These are phyloP conservation scores for Dryas integrifolia DNA, from an alignment of 331 rosid genomes.

Conservation along the genomic window DNA sequence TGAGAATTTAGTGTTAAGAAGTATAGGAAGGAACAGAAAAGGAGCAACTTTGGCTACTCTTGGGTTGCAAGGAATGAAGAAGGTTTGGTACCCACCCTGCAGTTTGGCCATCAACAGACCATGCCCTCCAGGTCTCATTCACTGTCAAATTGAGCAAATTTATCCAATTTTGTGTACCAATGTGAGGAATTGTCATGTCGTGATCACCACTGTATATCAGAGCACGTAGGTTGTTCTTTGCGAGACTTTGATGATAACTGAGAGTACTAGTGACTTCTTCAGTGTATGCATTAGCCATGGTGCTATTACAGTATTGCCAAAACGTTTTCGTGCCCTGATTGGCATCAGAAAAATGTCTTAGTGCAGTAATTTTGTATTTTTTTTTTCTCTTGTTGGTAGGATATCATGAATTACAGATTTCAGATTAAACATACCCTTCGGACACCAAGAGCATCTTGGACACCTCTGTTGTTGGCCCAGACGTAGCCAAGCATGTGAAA, in stretches of 20 bases:
- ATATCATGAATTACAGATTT: neutral
- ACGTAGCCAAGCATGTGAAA: slow-evolving; percentile 16
- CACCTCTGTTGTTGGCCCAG: slow-evolving; percentile 26
- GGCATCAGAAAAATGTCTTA: neutral
- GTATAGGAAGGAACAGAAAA: too few relatives aligned
- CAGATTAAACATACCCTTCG: slow-evolving; percentile 10
- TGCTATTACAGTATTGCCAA: slow-evolving; percentile 28
- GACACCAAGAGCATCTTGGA: slow-evolving; percentile 25
- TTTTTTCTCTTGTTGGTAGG: neutral
- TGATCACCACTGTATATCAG: slow-evolving; percentile 32
- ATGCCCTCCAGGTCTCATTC: slow-evolving; percentile 26
- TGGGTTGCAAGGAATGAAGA: neutral
- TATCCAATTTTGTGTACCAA: slow-evolving; percentile 28
- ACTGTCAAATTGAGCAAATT: slow-evolving; percentile 9
- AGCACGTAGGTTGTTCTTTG: slow-evolving; percentile 5
- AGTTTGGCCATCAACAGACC: slow-evolving; percentile 24
- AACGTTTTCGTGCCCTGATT: slow-evolving; percentile 26
- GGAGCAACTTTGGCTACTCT: neutral
- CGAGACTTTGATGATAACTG: slow-evolving; percentile 15
- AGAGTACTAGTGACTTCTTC: slow-evolving; percentile 13
- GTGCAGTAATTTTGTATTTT: neutral
- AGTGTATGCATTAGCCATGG: slow-evolving; percentile 19
- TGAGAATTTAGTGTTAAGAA: neutral
- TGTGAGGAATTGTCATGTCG: slow-evolving; percentile 29
- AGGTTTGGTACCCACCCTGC: slow-evolving; percentile 15